Evolutionary conservation across 2,329 filamentous ascomycete genomes (phyloP), one percentile per base, ranked within the genome.

Genomic region (Monilinia fructigena): DNA sequence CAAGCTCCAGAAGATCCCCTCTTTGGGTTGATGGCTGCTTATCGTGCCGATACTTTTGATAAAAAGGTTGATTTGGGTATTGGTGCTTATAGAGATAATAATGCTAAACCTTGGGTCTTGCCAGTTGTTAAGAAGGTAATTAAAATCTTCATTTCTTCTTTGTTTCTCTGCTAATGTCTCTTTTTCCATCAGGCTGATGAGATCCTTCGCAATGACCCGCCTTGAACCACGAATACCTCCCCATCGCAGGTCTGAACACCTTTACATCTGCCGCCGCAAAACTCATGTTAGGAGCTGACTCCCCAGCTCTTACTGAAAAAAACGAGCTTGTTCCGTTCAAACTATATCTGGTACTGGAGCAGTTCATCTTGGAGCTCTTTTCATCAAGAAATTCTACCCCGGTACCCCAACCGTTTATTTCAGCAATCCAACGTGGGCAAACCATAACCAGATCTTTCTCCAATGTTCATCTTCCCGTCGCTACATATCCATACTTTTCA

Each of bases 391-490:
- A 79, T 99, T 98, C 86, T 97, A 92, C 84, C 82, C 83, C 75
- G 84, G 85, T 76, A 86, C 84, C 80, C 89, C 86, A 72, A 86
- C 88, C 68, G 86, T 96, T 80, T 97, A 97, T 84, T 84, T 98
- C 78, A 97, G 93, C 75, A 91, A 90, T 79, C 95, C 95, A 63
- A 99, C 95, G 69, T 99, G 95, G 95, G 93, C 91, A 73, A 99
- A 99, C 82, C 95, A 99, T 87, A 89, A 96, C 82, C 95, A 98
- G 80, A 97, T 99, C 83, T 97, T 97, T 99, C 82, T 86, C 83
- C 79, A 98, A 98, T 77, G 93, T 97, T 76, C 84, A 86, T 73
- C 83, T 98, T 40, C 81, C 86, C 45, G 86, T 92, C 74, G 89
- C 89, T 72, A 86, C 86, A 71, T 99, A 99, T 82, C 95, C 94